phyloP scores from a whole-genome alignment of 2,329 filamentous ascomycete species.

The Penicillium sclerotiorum region DNA sequence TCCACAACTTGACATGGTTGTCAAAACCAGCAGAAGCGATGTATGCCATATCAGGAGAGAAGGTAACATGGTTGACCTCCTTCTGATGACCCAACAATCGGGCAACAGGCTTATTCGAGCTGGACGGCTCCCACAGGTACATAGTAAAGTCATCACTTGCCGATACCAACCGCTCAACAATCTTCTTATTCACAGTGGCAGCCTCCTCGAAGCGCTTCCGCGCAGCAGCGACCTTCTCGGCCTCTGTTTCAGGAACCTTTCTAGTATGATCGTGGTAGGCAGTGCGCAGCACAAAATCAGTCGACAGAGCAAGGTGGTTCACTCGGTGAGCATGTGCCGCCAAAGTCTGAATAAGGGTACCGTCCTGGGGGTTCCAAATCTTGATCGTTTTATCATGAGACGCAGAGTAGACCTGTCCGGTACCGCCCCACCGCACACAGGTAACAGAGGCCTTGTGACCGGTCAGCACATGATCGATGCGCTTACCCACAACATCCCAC shows the following conservation, averaged over 20 bases:
- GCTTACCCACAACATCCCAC: conserved; percentile 79
- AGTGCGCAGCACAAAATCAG: conserved; percentile 85
- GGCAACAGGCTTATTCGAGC: conserved; percentile 80
- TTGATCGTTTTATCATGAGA: conserved; percentile 93
- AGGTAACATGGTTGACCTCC: conserved; percentile 92
- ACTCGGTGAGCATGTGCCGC: conserved; percentile 89
- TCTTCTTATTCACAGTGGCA: conserved; percentile 71
- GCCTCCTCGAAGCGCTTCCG: conserved; percentile 84
- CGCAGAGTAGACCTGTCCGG: conserved; percentile 76
- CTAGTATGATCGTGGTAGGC: conserved; percentile 83
- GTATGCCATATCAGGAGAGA: conserved; percentile 84
- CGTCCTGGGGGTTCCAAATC: conserved; percentile 81
- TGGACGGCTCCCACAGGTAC: conserved; percentile 87
- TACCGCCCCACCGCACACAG: conserved; percentile 94
- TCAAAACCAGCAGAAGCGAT: conserved; percentile 92
- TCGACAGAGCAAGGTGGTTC: conserved; percentile 91
- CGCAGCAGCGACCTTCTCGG: conserved; percentile 73
- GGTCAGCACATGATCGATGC: conserved; percentile 77
- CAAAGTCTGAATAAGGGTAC: conserved; percentile 77
- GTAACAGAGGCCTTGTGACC: conserved; percentile 89
- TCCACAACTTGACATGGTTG: conserved; percentile 94
- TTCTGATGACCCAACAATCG: conserved; percentile 93
- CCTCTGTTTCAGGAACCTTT: conserved; percentile 67
- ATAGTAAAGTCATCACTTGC: conserved; percentile 96
- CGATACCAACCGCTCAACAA: conserved; percentile 83